Conservation (phyloP, 176 grass and related monocot species). For the Hordeum vulgare region MorexV3_pseudomolecules_assembly NC_058520.1:486434502-486435001, state of each 20-base stretch:
- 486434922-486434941: too few species aligned
- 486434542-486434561: constrained; percentile 73
- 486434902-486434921: too few species aligned
- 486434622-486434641: constrained; percentile 86
- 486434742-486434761: background rate
- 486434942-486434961: too few species aligned
- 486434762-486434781: background rate
- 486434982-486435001: too few species aligned
- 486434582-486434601: constrained; percentile 81
- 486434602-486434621: constrained; percentile 89
- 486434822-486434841: too few species aligned
- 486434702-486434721: background rate
- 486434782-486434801: background rate
- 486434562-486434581: constrained; percentile 82
- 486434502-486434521: constrained; percentile 81
- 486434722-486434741: background rate
- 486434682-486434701: constrained; percentile 5
- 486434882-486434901: too few species aligned
- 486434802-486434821: background rate
- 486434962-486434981: too few species aligned
- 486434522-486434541: constrained; percentile 73
- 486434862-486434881: too few species aligned
- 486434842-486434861: too few species aligned
- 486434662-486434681: background rate
- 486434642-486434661: constrained; percentile 50